Evolutionary conservation across 1,284 basidiomycete genomes (phyloP), one percentile per base, ranked within the genome.

Genomic region (Cryptococcus maquisensis): DNA sequence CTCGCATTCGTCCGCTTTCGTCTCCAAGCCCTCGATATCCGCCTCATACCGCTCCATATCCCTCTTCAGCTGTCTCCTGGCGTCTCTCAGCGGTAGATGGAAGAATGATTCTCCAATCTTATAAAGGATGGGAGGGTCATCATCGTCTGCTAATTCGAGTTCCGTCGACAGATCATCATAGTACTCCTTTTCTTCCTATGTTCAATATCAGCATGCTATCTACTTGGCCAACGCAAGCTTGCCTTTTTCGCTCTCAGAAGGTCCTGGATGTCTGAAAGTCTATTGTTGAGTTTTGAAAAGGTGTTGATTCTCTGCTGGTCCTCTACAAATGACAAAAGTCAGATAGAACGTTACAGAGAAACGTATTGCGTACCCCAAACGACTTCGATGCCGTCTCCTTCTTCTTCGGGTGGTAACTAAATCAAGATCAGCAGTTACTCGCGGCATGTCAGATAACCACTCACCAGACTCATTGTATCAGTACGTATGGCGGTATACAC

Each of bases 261-360:
- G 54, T 87, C 89, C 62, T 88, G 83, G 39, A 93, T 80, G 44
- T 83, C 81, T 10, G 84, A 81, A 54, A 88, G 74, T 40, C 90
- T 83, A 5, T 84, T 85, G 72, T 97, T 97, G 45, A 95, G 80
- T 68, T 92, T 93, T 0, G 90, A 95, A 73, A 98, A 98, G 0
- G 83, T 81, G 77, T 90, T 97, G 78, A 98, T 98, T 18, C 83
- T 81, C 66, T 92, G 85, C 75, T 98, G 94, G 75, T 98, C 94
- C 81, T 93, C 89, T 91, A 4, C 43, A 6, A 37, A 47, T 10
- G 26, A 10, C 3, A 20, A 16, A 8, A 23, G 24, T 6, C 21
- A 44, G 39, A n/a, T 18, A 8, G 39, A 40, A 36, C 13, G 12
- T 10, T 20, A 18, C 5, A 24, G 16, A 8, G 32, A 16, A 49